A percentile compares a stretch with the other conserved stretches of the same genome.
Evolutionary conservation across 176 grass and related monocot species (phyloP).

Genomic region (Oryza nivara): DNA sequence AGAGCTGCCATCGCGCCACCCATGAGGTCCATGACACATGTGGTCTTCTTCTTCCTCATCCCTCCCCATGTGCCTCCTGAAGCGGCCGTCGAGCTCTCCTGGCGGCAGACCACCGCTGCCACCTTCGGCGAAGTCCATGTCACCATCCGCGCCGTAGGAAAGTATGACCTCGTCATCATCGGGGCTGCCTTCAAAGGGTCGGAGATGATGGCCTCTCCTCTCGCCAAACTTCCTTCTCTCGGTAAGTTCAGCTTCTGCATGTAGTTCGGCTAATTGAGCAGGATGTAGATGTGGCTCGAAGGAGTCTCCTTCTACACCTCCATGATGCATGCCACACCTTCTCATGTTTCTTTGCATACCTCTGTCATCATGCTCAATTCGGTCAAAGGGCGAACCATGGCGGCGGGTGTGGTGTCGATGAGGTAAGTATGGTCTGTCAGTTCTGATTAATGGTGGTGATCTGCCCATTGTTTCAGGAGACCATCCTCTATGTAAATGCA

Average conservation of each 20-base stretch:
- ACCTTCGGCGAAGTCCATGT: slow-evolving; percentile 47
- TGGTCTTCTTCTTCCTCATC: slow-evolving; percentile 46
- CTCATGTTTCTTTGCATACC: slow-evolving; percentile 46
- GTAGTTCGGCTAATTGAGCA: slow-evolving; percentile 39
- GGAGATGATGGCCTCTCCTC: slow-evolving; percentile 32
- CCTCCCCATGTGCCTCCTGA: slow-evolving; percentile 44
- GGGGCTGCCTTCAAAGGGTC: slow-evolving; percentile 9
- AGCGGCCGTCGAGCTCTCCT: slow-evolving; percentile 27
- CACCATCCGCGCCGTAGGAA: slow-evolving; percentile 31
- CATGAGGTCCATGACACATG: slow-evolving; percentile 43
- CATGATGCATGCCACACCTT: slow-evolving; percentile 28
- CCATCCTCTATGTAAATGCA: slow-evolving; percentile 45
- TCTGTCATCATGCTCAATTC: slow-evolving; percentile 42
- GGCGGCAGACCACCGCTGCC: neutral
- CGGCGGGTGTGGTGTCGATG: slow-evolving; percentile 32
- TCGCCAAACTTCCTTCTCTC: slow-evolving; percentile 49
- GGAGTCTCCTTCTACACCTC: slow-evolving; percentile 23
- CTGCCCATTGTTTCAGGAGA: slow-evolving; percentile 53
- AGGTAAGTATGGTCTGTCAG: slow-evolving; percentile 32
- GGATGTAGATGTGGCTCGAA: slow-evolving; percentile 47
- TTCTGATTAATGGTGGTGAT: slow-evolving; percentile 52
- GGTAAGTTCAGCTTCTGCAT: slow-evolving; percentile 36
- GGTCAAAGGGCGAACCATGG: slow-evolving; percentile 39
- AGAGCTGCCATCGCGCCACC: slow-evolving; percentile 45
- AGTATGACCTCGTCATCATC: slow-evolving; percentile 34